Evolutionary conservation across 2,329 filamentous ascomycete species (phyloP).

Genomic region (Claviceps capensis): DNA sequence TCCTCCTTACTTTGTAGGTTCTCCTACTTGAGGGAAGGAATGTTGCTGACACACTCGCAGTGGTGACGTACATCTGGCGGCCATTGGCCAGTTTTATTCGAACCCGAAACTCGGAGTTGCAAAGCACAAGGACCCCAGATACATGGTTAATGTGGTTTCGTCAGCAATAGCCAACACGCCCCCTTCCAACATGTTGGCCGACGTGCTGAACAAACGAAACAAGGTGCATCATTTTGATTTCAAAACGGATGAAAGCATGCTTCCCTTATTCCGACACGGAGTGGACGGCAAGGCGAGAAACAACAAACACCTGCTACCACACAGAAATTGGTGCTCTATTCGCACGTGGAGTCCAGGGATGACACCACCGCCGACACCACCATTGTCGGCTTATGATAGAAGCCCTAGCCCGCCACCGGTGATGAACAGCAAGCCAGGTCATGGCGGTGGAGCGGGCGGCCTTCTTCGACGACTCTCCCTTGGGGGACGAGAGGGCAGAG

Average conservation of each 20-base stretch:
- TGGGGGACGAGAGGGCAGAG: slow-evolving; percentile 1
- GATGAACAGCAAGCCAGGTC: background rate
- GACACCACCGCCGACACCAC: slow-evolving; percentile 60
- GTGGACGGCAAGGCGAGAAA: slow-evolving; percentile 83
- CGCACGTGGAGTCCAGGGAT: slow-evolving; percentile 65
- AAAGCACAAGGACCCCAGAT: slow-evolving; percentile 86
- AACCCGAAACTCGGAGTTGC: slow-evolving; percentile 66
- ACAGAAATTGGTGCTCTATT: slow-evolving; percentile 93
- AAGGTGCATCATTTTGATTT: slow-evolving; percentile 60
- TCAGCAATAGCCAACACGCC: slow-evolving; percentile 91
- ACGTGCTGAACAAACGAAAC: slow-evolving; percentile 87
- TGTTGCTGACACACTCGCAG: slow-evolving; percentile 24
- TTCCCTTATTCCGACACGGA: slow-evolving; percentile 79
- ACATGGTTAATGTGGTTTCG: slow-evolving; percentile 92
- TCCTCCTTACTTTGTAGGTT: background rate
- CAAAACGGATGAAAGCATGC: slow-evolving; percentile 89
- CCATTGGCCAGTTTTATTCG: slow-evolving; percentile 88
- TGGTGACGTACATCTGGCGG: slow-evolving; percentile 87
- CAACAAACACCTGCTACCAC: slow-evolving; percentile 77
- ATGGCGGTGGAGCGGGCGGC: slow-evolving; percentile 16
- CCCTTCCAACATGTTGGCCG: slow-evolving; percentile 74
- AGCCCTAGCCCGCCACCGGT: slow-evolving; percentile 24
- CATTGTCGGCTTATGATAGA: slow-evolving; percentile 31
- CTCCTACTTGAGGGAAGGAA: background rate
- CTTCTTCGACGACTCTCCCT: slow-evolving; percentile 31